Base-by-base conservation (phyloP, 139 green algal genomes). In the Micractinium sp. region DNA sequence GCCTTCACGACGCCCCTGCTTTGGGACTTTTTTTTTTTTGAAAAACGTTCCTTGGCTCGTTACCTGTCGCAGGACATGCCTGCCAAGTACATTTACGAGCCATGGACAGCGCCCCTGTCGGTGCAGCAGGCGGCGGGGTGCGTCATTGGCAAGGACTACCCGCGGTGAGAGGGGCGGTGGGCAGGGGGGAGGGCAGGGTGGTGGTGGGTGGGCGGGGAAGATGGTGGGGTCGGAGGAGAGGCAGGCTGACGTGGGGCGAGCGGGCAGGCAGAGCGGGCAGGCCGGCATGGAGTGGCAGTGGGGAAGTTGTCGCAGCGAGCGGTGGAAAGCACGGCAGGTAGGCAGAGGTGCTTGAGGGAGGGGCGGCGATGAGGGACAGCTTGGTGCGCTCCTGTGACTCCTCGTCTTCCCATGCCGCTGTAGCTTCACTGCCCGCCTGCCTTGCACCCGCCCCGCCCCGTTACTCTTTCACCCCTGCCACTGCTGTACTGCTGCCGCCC, bases 41-140 rank as follows among this genome's bases (percentile, higher is more conserved):
- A 66, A 66, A 66, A 14, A 66, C 13, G 36, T 67, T 36, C 31
- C 39, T 22, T 36, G 60, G 9, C 31, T 71, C 13, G 47, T 0
- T 41, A 47, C 60, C 22, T 22, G 47, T 3, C 63, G 61, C 82
- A 92, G 91, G 87, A 98, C 92, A 95, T 99, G 90, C 97, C 97
- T 0, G 88, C 91, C 38, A 96, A 97, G 92, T 99, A 99, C 94
- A 98, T 99, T 47, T 99, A 98, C 83, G 96, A 98, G 93, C 98
- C 98, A 0, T 99, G 97, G 97, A 97, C 92, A 1, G 96, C 97
- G 4, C 97, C 98, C 0, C 66, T 96, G 39, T 93, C 95, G 18
- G 97, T 98, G 77, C 97, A 99, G 94, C 91, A 96, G 81, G 91
- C 86, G 56, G 96, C 96, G 31, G 93, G 95, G 5, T 99, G 97